These are phyloP conservation scores for Mollisia scopiformis DNA, from an alignment of 2,329 filamentous ascomycete species.

Conservation along the genomic window DNA sequence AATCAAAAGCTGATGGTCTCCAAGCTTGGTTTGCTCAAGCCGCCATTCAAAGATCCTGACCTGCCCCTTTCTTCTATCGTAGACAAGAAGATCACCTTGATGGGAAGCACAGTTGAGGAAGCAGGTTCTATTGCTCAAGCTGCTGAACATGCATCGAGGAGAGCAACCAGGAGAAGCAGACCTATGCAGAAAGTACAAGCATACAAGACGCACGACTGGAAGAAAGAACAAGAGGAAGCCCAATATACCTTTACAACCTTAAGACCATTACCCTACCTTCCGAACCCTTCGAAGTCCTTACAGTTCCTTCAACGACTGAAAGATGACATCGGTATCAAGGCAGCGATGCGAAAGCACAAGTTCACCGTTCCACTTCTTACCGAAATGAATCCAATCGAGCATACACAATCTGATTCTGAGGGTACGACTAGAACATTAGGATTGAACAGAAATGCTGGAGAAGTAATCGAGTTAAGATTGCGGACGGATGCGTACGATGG, in stretches of 20 bases:
- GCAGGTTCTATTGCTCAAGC: conserved; percentile 57
- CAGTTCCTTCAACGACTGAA: conserved; percentile 75
- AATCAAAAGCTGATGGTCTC: conserved; percentile 73
- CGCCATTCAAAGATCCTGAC: conserved; percentile 62
- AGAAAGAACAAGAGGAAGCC: conserved; percentile 49
- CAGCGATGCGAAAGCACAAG: conserved; percentile 80
- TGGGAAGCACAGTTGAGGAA: conserved; percentile 65
- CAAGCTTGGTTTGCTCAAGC: conserved; percentile 66
- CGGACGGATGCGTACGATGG: conserved; percentile 95
- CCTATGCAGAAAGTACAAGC: conserved; percentile 40
- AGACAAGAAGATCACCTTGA: conserved; percentile 64
- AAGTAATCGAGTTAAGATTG: conserved; percentile 87
- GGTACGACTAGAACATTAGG: conserved; percentile 77
- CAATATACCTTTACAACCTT: conserved; percentile 83
- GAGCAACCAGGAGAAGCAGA: conserved; percentile 43
- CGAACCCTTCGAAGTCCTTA: conserved; percentile 71
- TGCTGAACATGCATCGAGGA: conserved; percentile 49
- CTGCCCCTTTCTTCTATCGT: conserved; percentile 51
- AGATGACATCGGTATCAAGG: conserved; percentile 82
- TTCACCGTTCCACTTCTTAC: conserved; percentile 87
- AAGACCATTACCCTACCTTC: conserved; percentile 75
- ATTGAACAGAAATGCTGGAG: conserved; percentile 83
- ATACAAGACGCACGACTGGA: conserved; percentile 48
- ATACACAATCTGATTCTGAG: conserved; percentile 75
- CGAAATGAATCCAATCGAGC: conserved; percentile 89